phyloP scores from a whole-genome alignment of 495 filamentous ascomycete species.

The Xylaria curta region DNA sequence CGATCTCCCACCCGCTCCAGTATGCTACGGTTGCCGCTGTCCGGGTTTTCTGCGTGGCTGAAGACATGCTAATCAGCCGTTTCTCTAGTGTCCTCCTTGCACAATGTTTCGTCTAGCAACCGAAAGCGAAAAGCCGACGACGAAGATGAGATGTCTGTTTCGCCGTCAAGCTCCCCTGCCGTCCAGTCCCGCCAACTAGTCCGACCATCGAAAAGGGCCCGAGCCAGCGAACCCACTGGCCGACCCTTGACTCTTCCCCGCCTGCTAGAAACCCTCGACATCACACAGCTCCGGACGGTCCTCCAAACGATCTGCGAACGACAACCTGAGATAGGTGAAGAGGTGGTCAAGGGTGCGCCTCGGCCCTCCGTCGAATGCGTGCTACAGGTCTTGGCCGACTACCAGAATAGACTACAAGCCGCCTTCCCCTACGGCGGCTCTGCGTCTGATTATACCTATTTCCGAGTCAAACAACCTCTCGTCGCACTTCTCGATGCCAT shows the following conservation, averaged over 20 bases:
- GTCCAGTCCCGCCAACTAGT: conserved; percentile 66
- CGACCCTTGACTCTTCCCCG: conserved; percentile 81
- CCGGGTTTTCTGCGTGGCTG: neutral
- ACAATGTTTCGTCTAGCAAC: conserved; percentile 56
- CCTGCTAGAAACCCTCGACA: conserved; percentile 88
- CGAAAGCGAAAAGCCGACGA: conserved; percentile 92
- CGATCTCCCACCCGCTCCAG: conserved; percentile 74
- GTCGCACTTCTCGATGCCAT: conserved; percentile 84
- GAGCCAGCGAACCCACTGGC: conserved; percentile 73
- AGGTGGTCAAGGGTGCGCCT: conserved; percentile 85
- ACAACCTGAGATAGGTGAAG: conserved; percentile 79
- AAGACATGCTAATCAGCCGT: conserved; percentile 32
- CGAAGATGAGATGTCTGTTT: conserved; percentile 88
- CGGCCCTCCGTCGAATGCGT: conserved; percentile 82
- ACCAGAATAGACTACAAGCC: conserved; percentile 76
- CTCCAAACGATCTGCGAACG: conserved; percentile 87
- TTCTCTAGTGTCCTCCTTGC: conserved; percentile 59
- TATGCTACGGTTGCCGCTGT: conserved; percentile 45
- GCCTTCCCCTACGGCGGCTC: conserved; percentile 87
- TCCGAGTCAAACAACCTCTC: conserved; percentile 84
- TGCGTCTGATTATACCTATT: conserved; percentile 92
- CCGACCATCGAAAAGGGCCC: conserved; percentile 64
- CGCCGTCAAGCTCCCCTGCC: conserved; percentile 80
- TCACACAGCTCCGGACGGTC: conserved; percentile 78
- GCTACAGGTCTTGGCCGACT: conserved; percentile 77